Conservation (phyloP, 306 rosid species). For the Benincasa hispida region DNA sequence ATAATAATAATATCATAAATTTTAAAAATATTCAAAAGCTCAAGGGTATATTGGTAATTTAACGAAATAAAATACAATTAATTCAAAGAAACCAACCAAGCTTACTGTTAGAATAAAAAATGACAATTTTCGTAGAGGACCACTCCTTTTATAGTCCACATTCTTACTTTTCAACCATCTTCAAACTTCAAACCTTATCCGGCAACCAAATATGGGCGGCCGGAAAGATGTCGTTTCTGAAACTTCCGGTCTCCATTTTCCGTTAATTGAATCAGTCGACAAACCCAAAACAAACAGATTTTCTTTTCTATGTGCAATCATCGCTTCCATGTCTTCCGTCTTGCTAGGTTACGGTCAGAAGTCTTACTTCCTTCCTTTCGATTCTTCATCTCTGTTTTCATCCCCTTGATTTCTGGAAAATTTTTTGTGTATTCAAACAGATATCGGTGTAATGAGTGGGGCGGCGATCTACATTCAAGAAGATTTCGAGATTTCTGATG, state of each 20-base stretch:
- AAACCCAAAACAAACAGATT: constrained; percentile 31
- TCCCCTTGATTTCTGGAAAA: background rate
- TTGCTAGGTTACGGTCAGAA: constrained; percentile 51
- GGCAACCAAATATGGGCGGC: too few species aligned
- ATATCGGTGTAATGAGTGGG: constrained; percentile 95
- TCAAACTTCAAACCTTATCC: too few species aligned
- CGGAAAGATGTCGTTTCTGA: background rate
- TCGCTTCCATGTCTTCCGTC: constrained; percentile 52
- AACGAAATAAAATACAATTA: too few species aligned
- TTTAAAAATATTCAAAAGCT: too few species aligned
- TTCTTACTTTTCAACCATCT: too few species aligned
- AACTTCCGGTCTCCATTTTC: background rate
- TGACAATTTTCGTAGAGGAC: too few species aligned
- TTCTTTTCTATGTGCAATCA: constrained; percentile 35
- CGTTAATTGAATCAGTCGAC: constrained; percentile 10
- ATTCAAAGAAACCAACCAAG: too few species aligned
- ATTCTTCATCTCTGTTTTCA: background rate
- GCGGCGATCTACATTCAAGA: constrained; percentile 39
- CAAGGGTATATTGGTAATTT: too few species aligned
- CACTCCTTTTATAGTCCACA: too few species aligned
- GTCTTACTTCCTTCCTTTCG: background rate
- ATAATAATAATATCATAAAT: too few species aligned
- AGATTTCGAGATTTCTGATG: constrained; percentile 38
- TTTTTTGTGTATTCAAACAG: constrained; percentile 15
- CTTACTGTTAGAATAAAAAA: too few species aligned